Evolutionary conservation across 73 alveolate species (phyloP).

Genomic region (Paramecium caudatum): DNA sequence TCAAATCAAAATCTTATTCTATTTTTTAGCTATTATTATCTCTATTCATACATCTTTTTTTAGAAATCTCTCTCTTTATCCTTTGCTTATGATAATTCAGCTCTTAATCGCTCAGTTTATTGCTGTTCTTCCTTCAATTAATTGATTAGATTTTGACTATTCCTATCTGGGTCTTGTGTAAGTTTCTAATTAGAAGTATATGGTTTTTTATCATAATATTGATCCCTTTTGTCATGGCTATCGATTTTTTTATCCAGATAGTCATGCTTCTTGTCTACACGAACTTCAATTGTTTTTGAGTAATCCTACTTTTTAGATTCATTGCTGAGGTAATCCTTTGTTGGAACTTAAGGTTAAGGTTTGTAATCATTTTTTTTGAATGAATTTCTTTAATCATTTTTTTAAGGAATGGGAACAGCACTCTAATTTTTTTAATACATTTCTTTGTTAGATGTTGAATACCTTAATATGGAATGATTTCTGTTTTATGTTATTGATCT

Average conservation of each 20-base stretch:
- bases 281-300: constrained; percentile 12
- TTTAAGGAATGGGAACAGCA: constrained; percentile 26
- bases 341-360: constrained; percentile 4
- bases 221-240: constrained; percentile 23
- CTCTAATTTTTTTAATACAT: constrained; percentile 56
- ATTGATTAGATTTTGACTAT: neutral
- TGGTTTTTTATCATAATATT: constrained; percentile 47
- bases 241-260: constrained; percentile 35
- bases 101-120: constrained; percentile 56
- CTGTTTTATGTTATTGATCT: constrained; percentile 62
- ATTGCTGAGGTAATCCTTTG: constrained; percentile 47
- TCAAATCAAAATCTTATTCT: constrained; percentile 23
- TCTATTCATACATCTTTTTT: neutral
- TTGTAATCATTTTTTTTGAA: constrained; percentile 59
- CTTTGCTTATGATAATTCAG: neutral
- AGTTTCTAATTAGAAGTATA: neutral
- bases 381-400: constrained; percentile 45
- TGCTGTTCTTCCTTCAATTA: constrained; percentile 13
- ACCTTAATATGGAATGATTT: constrained; percentile 69
- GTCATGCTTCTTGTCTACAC: constrained; percentile 11
- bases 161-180: neutral
- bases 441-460: neutral
- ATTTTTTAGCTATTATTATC: neutral
- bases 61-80: constrained; percentile 50
- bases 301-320: constrained; percentile 44